Conservation (phyloP, 148 eudicot species). For the Arctostaphylos glauca region DNA sequence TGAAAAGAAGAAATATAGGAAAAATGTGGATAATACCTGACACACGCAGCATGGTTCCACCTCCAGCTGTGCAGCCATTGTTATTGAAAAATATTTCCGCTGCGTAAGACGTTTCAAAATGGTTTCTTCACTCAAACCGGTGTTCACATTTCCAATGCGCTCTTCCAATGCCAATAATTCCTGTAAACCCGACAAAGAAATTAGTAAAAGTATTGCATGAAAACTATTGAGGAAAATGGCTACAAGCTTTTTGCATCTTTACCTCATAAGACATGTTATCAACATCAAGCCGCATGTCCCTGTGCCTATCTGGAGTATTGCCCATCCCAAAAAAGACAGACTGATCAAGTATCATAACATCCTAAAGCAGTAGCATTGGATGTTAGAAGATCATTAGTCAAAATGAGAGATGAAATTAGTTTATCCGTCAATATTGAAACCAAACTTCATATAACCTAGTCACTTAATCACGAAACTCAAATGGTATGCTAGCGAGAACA, state of each 20-base stretch:
- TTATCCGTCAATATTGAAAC: background rate
- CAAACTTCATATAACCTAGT: background rate
- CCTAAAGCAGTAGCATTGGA: constrained; percentile 39
- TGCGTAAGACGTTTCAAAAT: constrained; percentile 55
- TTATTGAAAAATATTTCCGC: constrained; percentile 36
- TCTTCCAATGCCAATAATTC: constrained; percentile 89
- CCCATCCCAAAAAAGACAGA: constrained; percentile 73
- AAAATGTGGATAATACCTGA: constrained; percentile 43
- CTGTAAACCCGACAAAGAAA: constrained; percentile 26
- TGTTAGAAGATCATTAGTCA: background rate
- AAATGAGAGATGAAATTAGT: background rate
- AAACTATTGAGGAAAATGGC: background rate
- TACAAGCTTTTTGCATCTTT: background rate
- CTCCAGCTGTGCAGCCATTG: constrained; percentile 38
- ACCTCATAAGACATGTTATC: constrained; percentile 99
- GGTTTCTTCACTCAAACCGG: constrained; percentile 73
- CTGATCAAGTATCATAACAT: constrained; percentile 87
- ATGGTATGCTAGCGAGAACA: background rate
- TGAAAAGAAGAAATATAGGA: background rate
- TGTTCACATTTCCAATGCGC: constrained; percentile 79
- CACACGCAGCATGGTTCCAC: constrained; percentile 88
- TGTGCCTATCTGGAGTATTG: constrained; percentile 74
- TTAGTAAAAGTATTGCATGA: background rate
- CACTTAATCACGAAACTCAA: background rate
- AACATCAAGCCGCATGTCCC: constrained; percentile 96